Base-by-base conservation (phyloP, 352 stramenopile species). In the Pythium rhizo-oryzae region DNA sequence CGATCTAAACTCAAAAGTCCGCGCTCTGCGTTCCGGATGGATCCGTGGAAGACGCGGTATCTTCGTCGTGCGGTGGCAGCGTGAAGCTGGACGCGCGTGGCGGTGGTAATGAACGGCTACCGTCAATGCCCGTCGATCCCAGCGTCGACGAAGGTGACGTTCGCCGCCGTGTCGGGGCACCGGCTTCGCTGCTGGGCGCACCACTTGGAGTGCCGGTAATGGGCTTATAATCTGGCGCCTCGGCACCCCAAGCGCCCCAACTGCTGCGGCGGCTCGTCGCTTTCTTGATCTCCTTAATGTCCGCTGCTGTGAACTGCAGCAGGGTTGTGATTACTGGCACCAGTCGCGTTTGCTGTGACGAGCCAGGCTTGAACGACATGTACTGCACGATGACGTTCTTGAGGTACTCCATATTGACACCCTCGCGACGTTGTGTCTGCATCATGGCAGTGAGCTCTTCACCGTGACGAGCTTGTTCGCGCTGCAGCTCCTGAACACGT, bases 371-470 rank as follows among this genome's bases (percentile, higher is more conserved):
- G 72, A 97, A 94, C 19, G 85, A 92, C 86, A 97, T 94, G 74
- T 92, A 97, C 80, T 96, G 89, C 24, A 97, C 85, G 24, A 97
- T 87, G 19, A 97, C 87, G 59, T 97, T 97, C 69, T 97, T 97
- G 35, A 97, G 73, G 69, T 97, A 97, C 60, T 96, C 88, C 87
- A 97, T 92, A 70, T 97, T 96, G 33, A 97, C 87, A 33, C 88
- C 88, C 23, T 94, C 88, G 41, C 89, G 85, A 8, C 87, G 84
- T 59, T 96, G 86, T 18, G 81, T 91, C 62, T 93, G 86, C 71
- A 93, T 84, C 64, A 95, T 77, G 33, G 76, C 81, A 8, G 78
- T 85, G 19, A 96, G 72, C 58, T 95, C 85, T 28, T 91, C 70
- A 28, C 89, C 79, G 67, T 93, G 82, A 8, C 69, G 70, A 19